Conservation (phyloP, 176 grass and related monocot species). For the Cocos nucifera region DNA sequence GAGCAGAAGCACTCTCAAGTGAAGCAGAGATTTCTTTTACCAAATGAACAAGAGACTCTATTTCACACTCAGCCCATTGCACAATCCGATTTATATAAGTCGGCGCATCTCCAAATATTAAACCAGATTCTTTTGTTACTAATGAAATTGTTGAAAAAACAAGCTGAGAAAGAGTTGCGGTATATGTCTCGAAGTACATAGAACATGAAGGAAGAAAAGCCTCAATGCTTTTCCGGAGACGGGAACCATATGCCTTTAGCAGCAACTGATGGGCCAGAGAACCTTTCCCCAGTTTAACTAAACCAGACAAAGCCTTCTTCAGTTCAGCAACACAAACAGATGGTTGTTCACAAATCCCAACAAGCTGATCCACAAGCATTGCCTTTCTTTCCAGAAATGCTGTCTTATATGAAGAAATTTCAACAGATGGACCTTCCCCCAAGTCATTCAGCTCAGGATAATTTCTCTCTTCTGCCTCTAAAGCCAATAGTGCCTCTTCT, state of each 20-base stretch:
- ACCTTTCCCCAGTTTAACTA: conserved; percentile 76
- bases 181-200: conserved; percentile 68
- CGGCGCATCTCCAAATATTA: conserved; percentile 57
- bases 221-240: conserved; percentile 61
- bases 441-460: conserved; percentile 28
- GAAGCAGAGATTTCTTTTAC: conserved; percentile 89
- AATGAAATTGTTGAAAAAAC: conserved; percentile 88
- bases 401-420: conserved; percentile 42
- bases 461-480: conserved; percentile 67
- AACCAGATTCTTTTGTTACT: conserved; percentile 56
- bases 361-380: conserved; percentile 71
- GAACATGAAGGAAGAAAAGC: conserved; percentile 78
- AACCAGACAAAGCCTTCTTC: conserved; percentile 56
- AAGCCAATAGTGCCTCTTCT: conserved; percentile 56
- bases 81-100: conserved; percentile 53
- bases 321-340: conserved; percentile 55
- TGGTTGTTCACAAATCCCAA: conserved; percentile 58
- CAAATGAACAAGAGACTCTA: conserved; percentile 69
- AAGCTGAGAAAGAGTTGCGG: conserved; percentile 74
- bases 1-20: conserved; percentile 59
- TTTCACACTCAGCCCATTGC: conserved; percentile 83
- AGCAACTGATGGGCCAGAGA: conserved; percentile 75
- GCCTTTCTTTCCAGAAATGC: conserved; percentile 61
- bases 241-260: conserved; percentile 57
- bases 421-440: conserved; percentile 42